phyloP scores from a whole-genome alignment of 2,329 filamentous ascomycete species.

The Botrytis galanthina region DNA sequence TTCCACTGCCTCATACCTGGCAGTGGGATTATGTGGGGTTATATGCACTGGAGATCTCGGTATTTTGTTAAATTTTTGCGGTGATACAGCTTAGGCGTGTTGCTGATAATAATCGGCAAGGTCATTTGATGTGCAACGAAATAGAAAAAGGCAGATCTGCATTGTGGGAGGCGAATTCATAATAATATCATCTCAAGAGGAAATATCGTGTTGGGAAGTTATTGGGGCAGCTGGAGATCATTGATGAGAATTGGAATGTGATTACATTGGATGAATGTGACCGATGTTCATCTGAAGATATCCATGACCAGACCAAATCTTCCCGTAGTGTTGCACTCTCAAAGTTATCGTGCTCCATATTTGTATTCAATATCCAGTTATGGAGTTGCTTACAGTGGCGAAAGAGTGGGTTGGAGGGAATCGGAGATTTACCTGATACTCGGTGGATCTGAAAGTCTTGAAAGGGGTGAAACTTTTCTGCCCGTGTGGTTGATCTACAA shows the following conservation, averaged over 20 bases:
- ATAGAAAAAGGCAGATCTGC: not conserved
- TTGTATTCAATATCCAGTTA: not conserved
- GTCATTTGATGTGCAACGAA: not conserved
- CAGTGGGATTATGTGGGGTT: not conserved
- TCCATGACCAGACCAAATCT: not conserved
- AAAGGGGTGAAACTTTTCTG: not conserved
- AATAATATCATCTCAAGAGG: not conserved
- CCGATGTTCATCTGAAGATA: not conserved
- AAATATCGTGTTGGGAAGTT: not conserved
- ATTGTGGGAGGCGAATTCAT: not conserved
- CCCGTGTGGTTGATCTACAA: not conserved
- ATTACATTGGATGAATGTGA: not conserved
- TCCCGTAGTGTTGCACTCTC: not conserved
- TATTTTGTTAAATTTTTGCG: not conserved
- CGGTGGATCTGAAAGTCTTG: not conserved
- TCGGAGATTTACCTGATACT: not conserved
- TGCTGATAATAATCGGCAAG: not conserved
- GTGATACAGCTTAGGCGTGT: not conserved
- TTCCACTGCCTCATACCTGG: not conserved
- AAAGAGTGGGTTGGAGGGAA: not conserved
- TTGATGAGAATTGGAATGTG: not conserved
- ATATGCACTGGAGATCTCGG: slow-evolving; percentile 5
- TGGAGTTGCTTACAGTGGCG: not conserved
- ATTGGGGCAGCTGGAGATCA: not conserved
- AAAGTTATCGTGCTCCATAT: not conserved